phyloP scores from a whole-genome alignment of 2,329 filamentous ascomycete species.

The Alternaria ventricosa region DNA sequence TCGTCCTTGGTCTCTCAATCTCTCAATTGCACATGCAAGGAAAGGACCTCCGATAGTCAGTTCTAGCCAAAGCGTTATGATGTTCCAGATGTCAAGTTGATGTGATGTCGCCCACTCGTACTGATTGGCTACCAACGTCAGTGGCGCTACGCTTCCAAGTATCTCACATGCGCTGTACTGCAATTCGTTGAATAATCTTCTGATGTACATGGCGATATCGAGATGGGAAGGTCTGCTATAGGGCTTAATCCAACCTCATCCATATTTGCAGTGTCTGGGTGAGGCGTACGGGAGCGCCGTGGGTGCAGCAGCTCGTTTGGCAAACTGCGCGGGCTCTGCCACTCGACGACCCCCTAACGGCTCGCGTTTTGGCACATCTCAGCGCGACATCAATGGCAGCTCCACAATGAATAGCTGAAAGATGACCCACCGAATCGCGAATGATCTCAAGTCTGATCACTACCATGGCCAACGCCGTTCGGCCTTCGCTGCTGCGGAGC shows the following conservation, averaged over 20 bases:
- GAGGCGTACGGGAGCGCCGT: neutral
- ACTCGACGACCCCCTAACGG: constrained; percentile 37
- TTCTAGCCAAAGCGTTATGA: neutral
- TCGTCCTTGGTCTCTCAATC: neutral
- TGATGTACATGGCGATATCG: constrained; percentile 10
- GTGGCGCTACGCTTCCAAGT: constrained; percentile 25
- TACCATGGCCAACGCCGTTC: constrained; percentile 36
- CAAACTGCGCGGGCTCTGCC: constrained; percentile 28
- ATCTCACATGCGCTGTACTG: constrained; percentile 22
- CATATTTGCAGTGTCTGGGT: constrained; percentile 3
- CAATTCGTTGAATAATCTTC: constrained; percentile 21
- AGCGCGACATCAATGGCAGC: constrained; percentile 42
- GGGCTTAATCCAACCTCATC: constrained; percentile 24
- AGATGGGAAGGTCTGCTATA: constrained; percentile 13
- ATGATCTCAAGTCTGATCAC: constrained; percentile 18
- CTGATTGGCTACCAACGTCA: constrained; percentile 23
- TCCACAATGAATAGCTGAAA: constrained; percentile 28
- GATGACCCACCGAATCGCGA: constrained; percentile 37
- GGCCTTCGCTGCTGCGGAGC: constrained; percentile 36
- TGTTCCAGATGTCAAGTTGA: neutral
- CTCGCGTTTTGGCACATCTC: constrained; percentile 34
- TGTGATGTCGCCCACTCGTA: neutral
- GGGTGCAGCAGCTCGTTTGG: constrained; percentile 24
- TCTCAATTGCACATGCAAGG: neutral
- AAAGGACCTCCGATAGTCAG: neutral